phyloP scores from a whole-genome alignment of 2,329 filamentous ascomycete genomes.

The Phoma sp. region DNA sequence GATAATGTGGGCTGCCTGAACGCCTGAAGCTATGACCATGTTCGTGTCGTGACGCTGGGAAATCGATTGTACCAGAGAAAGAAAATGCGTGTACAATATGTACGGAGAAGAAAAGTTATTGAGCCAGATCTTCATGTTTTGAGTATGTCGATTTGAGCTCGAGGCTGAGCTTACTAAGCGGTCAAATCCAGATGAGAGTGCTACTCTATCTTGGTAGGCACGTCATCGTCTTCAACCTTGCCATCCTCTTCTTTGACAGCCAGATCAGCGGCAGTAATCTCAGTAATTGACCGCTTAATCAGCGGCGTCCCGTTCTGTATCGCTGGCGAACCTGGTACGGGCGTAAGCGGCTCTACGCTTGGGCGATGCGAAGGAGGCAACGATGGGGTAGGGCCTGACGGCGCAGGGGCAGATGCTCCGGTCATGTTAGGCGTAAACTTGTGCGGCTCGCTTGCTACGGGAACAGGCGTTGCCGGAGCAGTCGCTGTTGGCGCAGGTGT shows the following conservation, averaged over 20 bases:
- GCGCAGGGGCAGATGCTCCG: conserved; percentile 18
- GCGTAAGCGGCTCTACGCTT: conserved; percentile 47
- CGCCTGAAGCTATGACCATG: conserved; percentile 9
- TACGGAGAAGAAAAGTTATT: conserved; percentile 6
- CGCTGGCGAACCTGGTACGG: conserved; percentile 44
- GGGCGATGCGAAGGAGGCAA: conserved; percentile 34
- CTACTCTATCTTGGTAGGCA: conserved; percentile 16
- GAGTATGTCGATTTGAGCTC: not conserved
- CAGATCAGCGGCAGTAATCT: conserved; percentile 21
- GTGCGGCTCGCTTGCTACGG: conserved; percentile 28
- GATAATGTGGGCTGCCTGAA: conserved; percentile 14
- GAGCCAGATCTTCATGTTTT: not conserved
- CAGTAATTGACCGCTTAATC: conserved; percentile 25
- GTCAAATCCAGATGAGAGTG: not conserved
- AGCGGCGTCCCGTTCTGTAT: conserved; percentile 33
- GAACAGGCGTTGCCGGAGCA: conserved; percentile 8
- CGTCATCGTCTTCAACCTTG: conserved; percentile 9
- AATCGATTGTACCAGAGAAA: not conserved
- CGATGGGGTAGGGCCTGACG: conserved; percentile 11
- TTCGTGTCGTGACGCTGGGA: conserved; percentile 10
- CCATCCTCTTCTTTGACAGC: conserved; percentile 16
- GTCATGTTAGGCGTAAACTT: conserved; percentile 40
- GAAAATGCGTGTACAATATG: conserved; percentile 6
- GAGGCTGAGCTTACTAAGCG: not conserved
- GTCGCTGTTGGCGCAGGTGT: not conserved